Evolutionary conservation across 192 early-diverging fungal species (phyloP).

Genomic region (Coemansia sp.): DNA sequence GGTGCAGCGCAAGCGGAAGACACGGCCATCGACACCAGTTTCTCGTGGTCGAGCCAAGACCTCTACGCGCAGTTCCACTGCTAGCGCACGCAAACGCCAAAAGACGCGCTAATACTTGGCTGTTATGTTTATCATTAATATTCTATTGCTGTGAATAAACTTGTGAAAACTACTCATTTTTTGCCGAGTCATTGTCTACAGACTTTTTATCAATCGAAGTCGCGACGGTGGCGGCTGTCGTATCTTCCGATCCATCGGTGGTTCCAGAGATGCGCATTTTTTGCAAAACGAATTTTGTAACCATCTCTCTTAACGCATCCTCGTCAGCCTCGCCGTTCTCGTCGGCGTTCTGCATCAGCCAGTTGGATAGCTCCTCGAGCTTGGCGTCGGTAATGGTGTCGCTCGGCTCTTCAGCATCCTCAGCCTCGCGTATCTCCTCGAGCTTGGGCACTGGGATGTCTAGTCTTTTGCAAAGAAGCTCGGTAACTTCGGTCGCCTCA

Average conservation of each 20-base stretch:
- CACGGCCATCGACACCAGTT: constrained; percentile 43
- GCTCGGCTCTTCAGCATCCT: constrained; percentile 21
- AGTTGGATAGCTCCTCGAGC: constrained; percentile 54
- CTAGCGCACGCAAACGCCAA: constrained; percentile 27
- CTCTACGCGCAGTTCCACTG: constrained; percentile 17
- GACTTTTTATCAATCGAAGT: constrained; percentile 33
- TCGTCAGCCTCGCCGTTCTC: constrained; percentile 56
- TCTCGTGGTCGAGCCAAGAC: constrained; percentile 32
- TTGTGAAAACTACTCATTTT: background rate
- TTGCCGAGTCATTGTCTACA: constrained; percentile 26
- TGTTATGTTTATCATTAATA: constrained; percentile 1
- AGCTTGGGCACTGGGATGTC: constrained; percentile 54
- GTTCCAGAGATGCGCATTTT: constrained; percentile 30
- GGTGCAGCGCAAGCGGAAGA: constrained; percentile 19
- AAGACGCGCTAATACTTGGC: constrained; percentile 17
- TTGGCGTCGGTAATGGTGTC: constrained; percentile 40
- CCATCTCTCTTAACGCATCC: constrained; percentile 58
- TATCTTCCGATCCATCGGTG: constrained; percentile 25
- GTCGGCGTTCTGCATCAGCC: constrained; percentile 58
- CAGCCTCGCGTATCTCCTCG: constrained; percentile 28
- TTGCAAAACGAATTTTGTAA: constrained; percentile 51
- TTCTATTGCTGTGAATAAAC: background rate
- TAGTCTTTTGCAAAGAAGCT: constrained; percentile 55
- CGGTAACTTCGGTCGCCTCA: constrained; percentile 65
- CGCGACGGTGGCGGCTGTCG: constrained; percentile 35